Percentiles rank a stretch among this genome's conserved stretches.
These are phyloP conservation scores for Davidsoniella eucalypti DNA, from an alignment of 2,329 filamentous ascomycete species.

Conservation along the genomic window DNA sequence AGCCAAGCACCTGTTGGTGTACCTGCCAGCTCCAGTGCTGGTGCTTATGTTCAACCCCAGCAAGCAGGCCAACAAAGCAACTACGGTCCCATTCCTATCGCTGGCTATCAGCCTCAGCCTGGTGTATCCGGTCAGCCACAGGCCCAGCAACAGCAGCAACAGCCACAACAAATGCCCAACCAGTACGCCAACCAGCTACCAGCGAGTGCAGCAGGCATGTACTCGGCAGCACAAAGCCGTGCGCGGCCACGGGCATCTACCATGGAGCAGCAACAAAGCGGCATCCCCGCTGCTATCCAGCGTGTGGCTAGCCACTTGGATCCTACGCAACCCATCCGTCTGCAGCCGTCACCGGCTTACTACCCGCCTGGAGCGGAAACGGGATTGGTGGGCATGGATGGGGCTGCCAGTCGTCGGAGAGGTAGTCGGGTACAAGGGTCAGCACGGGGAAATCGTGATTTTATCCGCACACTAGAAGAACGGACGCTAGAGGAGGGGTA, in stretches of 20 bases:
- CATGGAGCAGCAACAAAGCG: slow-evolving; percentile 87
- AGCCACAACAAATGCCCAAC: slow-evolving; percentile 36
- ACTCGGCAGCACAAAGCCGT: slow-evolving; percentile 37
- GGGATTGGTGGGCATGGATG: slow-evolving; percentile 50
- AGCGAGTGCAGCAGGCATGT: slow-evolving; percentile 19
- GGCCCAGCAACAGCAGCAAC: slow-evolving; percentile 21
- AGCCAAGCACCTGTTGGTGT: slow-evolving; percentile 17
- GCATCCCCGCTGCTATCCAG: slow-evolving; percentile 84
- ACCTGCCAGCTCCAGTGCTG: slow-evolving; percentile 1
- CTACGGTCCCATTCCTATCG: not conserved
- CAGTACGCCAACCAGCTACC: slow-evolving; percentile 40
- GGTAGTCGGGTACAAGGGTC: slow-evolving; percentile 54
- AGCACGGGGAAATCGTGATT: slow-evolving; percentile 56
- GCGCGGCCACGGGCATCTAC: slow-evolving; percentile 79
- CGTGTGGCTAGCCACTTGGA: slow-evolving; percentile 91
- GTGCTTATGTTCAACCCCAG: slow-evolving; percentile 19
- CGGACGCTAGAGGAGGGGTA: slow-evolving; percentile 87
- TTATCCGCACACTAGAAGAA: slow-evolving; percentile 89
- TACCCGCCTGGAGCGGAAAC: slow-evolving; percentile 67
- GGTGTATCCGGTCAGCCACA: not conserved
- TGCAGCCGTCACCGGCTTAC: slow-evolving; percentile 93
- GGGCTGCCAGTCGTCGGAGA: slow-evolving; percentile 52
- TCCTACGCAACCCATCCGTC: slow-evolving; percentile 78
- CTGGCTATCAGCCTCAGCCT: no score
- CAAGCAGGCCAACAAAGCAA: slow-evolving; percentile 4